phyloP scores from a whole-genome alignment of 2,329 filamentous ascomycete species.

The Hirsutella minnesotensis region DNA sequence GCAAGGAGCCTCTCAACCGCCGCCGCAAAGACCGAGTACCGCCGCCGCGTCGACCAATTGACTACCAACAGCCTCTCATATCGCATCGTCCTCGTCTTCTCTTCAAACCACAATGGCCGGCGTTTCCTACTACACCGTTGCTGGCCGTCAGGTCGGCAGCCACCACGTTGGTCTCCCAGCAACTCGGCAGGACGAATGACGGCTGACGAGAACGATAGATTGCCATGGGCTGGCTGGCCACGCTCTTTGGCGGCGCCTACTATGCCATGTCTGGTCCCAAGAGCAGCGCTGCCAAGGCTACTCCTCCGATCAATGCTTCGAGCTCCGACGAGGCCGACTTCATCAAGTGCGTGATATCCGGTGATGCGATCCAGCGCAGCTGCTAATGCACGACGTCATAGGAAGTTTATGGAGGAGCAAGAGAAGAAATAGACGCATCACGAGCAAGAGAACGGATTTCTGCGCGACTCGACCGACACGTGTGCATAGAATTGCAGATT shows the following conservation, averaged over 20 bases:
- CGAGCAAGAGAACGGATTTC: background rate
- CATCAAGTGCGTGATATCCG: slow-evolving; percentile 43
- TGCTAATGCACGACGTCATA: slow-evolving; percentile 14
- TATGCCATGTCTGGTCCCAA: slow-evolving; percentile 31
- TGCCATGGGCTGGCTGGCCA: slow-evolving; percentile 42
- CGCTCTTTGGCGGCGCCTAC: slow-evolving; percentile 38
- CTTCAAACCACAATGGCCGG: slow-evolving; percentile 24
- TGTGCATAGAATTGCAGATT: too few relatives aligned
- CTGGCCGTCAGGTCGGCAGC: slow-evolving; percentile 48
- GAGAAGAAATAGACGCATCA: slow-evolving; percentile 23
- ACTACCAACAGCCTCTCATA: slow-evolving; percentile 3
- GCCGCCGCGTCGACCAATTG: slow-evolving; percentile 11
- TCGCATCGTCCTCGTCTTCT: too few relatives aligned
- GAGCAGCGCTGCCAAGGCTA: slow-evolving; percentile 29
- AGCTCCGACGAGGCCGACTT: slow-evolving; percentile 53
- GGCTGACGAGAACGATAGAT: slow-evolving; percentile 26
- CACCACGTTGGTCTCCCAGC: slow-evolving; percentile 38
- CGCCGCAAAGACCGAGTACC: background rate
- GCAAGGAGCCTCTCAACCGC: too few relatives aligned
- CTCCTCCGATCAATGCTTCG: slow-evolving; percentile 49
- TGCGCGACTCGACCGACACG: background rate
- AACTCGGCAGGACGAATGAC: background rate
- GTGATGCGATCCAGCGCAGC: background rate
- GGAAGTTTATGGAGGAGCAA: slow-evolving; percentile 28
- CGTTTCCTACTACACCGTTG: slow-evolving; percentile 36